Percentiles rank a stretch among this genome's conserved stretches.
Evolutionary conservation across 768 basidiomycete species (phyloP).

Genomic region (Mycena vulgaris): DNA sequence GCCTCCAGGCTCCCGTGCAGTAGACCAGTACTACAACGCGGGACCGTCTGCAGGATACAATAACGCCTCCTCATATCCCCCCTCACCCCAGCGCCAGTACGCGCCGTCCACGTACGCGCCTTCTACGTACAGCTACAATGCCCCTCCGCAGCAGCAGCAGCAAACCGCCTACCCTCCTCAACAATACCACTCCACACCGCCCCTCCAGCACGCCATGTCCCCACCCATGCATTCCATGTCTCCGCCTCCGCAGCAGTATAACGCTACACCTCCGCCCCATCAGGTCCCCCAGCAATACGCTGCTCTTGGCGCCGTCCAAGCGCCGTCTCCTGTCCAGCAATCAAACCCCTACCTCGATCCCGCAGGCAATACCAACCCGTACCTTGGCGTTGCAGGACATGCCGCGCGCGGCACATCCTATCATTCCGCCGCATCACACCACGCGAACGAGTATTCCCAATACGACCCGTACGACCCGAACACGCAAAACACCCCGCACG

Average conservation of each 20-base stretch:
- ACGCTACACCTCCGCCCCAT: constrained; percentile 46
- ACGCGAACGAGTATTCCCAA: constrained; percentile 61
- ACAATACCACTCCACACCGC: constrained; percentile 43
- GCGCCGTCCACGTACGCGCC: constrained; percentile 48
- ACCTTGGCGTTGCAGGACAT: constrained; percentile 64
- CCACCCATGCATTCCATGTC: constrained; percentile 32
- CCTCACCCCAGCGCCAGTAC: constrained; percentile 57
- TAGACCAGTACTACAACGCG: constrained; percentile 79
- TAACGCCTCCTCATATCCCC: constrained; percentile 51
- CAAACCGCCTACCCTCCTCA: constrained; percentile 39
- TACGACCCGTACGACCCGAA: constrained; percentile 65
- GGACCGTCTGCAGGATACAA: constrained; percentile 49
- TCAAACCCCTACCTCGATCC: constrained; percentile 55
- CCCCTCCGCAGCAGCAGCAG: constrained; percentile 42
- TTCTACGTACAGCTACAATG: constrained; percentile 47
- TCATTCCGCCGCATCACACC: constrained; percentile 66
- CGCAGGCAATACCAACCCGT: constrained; percentile 25
- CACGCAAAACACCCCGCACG: constrained; percentile 31
- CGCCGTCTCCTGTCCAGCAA: constrained; percentile 25
- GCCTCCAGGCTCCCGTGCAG: constrained; percentile 74
- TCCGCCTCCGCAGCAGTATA: constrained; percentile 48
- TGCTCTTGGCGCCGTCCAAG: constrained; percentile 17
- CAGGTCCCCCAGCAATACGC: constrained; percentile 54
- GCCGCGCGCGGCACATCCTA: constrained; percentile 60
- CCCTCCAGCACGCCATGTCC: constrained; percentile 41